These are phyloP conservation scores for Peniophora sp. DNA, from an alignment of 1,284 basidiomycete species.

Conservation along the genomic window DNA sequence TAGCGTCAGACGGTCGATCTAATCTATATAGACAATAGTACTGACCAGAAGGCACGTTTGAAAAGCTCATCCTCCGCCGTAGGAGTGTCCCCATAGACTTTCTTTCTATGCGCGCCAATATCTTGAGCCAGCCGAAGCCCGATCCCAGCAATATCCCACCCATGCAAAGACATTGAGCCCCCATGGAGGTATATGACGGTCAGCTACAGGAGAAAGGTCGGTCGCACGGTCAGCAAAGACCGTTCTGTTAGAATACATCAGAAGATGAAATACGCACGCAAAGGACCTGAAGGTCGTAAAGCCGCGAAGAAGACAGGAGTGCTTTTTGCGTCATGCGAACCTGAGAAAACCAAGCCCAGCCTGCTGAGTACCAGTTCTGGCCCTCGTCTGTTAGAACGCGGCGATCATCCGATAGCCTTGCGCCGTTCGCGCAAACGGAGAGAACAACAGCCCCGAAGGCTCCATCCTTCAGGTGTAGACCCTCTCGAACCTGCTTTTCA, in stretches of 20 bases:
- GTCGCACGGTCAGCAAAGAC: background rate
- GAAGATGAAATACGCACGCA: slow-evolving; percentile 16
- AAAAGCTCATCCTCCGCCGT: slow-evolving; percentile 40
- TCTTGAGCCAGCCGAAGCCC: slow-evolving; percentile 41
- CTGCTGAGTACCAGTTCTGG: slow-evolving; percentile 44
- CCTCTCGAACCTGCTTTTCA: slow-evolving; percentile 45
- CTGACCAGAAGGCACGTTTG: slow-evolving; percentile 62
- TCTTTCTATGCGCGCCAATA: slow-evolving; percentile 29
- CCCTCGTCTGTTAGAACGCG: slow-evolving; percentile 47
- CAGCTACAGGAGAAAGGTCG: slow-evolving; percentile 13
- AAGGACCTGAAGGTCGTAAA: slow-evolving; percentile 64
- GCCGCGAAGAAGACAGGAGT: slow-evolving; percentile 45
- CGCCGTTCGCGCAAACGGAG: slow-evolving; percentile 67
- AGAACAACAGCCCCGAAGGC: slow-evolving; percentile 64
- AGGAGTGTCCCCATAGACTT: slow-evolving; percentile 19
- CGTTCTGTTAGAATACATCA: background rate
- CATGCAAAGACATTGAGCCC: slow-evolving; percentile 37
- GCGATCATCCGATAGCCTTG: slow-evolving; percentile 60
- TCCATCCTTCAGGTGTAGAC: slow-evolving; percentile 46
- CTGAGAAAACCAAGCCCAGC: slow-evolving; percentile 69
- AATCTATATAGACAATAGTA: background rate
- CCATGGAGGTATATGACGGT: slow-evolving; percentile 29
- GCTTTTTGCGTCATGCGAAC: slow-evolving; percentile 48
- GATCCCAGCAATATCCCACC: slow-evolving; percentile 41
- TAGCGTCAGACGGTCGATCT: background rate